Conservation (phyloP, 768 basidiomycete species). For the Pholiota molesta region DNA sequence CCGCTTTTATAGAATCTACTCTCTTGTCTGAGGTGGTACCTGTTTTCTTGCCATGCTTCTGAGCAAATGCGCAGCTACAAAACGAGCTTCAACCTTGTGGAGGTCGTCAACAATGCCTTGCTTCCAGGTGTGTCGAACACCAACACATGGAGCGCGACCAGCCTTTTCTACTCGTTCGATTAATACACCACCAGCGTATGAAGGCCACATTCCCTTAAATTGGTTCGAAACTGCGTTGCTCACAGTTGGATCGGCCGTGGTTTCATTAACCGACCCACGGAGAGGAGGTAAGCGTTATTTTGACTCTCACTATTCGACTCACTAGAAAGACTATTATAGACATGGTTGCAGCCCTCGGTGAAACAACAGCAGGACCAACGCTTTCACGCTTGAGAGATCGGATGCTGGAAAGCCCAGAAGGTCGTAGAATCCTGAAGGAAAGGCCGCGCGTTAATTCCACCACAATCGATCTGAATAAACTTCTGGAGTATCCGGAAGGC, state of each 20-base stretch:
- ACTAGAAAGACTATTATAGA: constrained; percentile 49
- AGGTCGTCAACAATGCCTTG: constrained; percentile 9
- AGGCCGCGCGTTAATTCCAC: constrained; percentile 79
- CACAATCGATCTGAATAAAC: constrained; percentile 71
- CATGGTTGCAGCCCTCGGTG: constrained; percentile 93
- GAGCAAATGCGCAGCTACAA: background rate
- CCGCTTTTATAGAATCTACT: background rate
- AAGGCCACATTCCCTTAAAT: constrained; percentile 82
- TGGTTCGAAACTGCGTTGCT: constrained; percentile 84
- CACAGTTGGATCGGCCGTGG: constrained; percentile 82
- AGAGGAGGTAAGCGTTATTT: constrained; percentile 71
- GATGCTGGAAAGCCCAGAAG: constrained; percentile 82
- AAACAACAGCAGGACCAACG: constrained; percentile 84
- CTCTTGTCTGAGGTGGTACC: background rate
- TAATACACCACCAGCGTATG: constrained; percentile 56
- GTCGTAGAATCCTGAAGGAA: constrained; percentile 80
- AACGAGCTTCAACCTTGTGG: constrained; percentile 3
- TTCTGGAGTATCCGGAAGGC: constrained; percentile 72
- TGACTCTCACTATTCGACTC: background rate
- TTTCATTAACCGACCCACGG: constrained; percentile 79
- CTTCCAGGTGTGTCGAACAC: constrained; percentile 3
- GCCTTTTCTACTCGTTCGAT: constrained; percentile 12
- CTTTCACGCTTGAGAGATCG: constrained; percentile 74
- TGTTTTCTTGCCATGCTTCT: constrained; percentile 3
- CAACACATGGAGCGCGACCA: background rate